phyloP scores from a whole-genome alignment of 345 rosid genomes.

The Citrus sinensis region DVS_A1.0 CM039161.1:7302501-7303000 shows the following conservation, averaged over 20 bases:
- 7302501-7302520: neutral
- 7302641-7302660: slow-evolving; percentile 77
- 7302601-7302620: slow-evolving; percentile 61
- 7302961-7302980: neutral
- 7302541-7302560: slow-evolving; percentile 52
- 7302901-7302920: neutral
- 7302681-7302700: slow-evolving; percentile 78
- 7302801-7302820: neutral
- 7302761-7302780: slow-evolving; percentile 91
- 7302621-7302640: slow-evolving; percentile 68
- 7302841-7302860: neutral
- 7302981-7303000: neutral
- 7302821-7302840: neutral
- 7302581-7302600: slow-evolving; percentile 82
- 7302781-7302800: slow-evolving; percentile 26
- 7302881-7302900: neutral
- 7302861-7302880: neutral
- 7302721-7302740: slow-evolving; percentile 80
- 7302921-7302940: neutral
- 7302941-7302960: neutral
- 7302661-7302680: slow-evolving; percentile 91
- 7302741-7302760: slow-evolving; percentile 75
- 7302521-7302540: neutral
- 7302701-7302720: slow-evolving; percentile 82
- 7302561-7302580: slow-evolving; percentile 68